These are phyloP conservation scores for Ceratobasidium papillatum DNA, from an alignment of 1,284 basidiomycete genomes.

Conservation along the genomic window DNA sequence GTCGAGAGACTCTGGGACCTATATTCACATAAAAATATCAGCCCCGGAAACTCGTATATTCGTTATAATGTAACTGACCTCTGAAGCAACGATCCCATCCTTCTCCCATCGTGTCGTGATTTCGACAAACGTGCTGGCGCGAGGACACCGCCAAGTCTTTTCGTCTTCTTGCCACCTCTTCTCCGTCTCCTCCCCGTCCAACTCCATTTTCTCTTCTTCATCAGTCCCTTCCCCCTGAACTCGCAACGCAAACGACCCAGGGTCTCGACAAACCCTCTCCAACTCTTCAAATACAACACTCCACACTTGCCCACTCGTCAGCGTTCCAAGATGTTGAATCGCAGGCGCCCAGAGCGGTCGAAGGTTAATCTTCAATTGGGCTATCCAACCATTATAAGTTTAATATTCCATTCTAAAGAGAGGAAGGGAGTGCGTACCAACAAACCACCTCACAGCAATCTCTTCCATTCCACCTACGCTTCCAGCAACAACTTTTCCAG, in stretches of 20 bases:
- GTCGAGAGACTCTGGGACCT: slow-evolving; percentile 69
- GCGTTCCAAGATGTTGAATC: slow-evolving; percentile 67
- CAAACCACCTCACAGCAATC: slow-evolving; percentile 69
- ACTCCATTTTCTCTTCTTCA: slow-evolving; percentile 48
- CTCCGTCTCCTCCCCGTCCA: slow-evolving; percentile 47
- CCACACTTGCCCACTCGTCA: slow-evolving; percentile 72
- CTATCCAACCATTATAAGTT: slow-evolving; percentile 52
- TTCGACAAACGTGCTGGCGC: not conserved
- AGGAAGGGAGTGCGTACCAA: no score
- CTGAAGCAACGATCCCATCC: not conserved
- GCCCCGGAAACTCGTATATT: no score
- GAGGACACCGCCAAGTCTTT: slow-evolving; percentile 69
- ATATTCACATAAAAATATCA: no score
- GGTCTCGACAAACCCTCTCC: slow-evolving; percentile 47
- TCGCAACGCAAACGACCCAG: slow-evolving; percentile 7
- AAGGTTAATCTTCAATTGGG: slow-evolving; percentile 91
- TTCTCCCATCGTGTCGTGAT: not conserved
- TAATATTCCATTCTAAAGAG: no score
- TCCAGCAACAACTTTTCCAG: slow-evolving; percentile 53
- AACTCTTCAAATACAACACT: slow-evolving; percentile 71
- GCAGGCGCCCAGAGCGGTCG: slow-evolving; percentile 90
- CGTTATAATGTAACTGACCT: no score
- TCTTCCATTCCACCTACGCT: slow-evolving; percentile 59
- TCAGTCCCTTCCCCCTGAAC: slow-evolving; percentile 46
- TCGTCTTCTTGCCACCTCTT: slow-evolving; percentile 71